phyloP scores from a whole-genome alignment of 2,329 filamentous ascomycete species.

The Paracoccidioides lutzii region DNA sequence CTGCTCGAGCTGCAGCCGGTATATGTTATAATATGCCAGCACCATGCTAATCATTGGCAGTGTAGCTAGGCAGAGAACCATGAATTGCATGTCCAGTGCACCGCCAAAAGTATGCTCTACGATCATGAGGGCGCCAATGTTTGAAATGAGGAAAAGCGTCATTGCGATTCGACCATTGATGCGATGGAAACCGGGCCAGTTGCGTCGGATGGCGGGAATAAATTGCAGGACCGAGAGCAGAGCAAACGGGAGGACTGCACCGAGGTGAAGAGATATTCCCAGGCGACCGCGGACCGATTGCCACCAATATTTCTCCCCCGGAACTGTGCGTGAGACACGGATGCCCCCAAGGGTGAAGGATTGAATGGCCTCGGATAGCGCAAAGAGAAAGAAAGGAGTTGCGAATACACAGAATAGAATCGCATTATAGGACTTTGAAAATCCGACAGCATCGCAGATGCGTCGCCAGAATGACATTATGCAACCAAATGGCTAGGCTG shows the following conservation, averaged over 20 bases:
- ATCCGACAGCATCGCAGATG: background rate
- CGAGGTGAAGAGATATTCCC: constrained; percentile 33
- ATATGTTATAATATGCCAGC: constrained; percentile 45
- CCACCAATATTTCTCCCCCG: constrained; percentile 35
- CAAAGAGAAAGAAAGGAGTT: background rate
- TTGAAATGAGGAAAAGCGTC: constrained; percentile 34
- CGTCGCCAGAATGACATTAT: background rate
- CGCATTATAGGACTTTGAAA: background rate
- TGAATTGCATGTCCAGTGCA: constrained; percentile 36
- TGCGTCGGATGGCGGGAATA: constrained; percentile 33
- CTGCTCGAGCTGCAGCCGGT: constrained; percentile 47
- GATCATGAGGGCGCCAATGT: constrained; percentile 42
- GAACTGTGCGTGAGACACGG: constrained; percentile 14
- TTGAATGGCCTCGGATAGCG: background rate
- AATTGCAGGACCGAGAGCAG: constrained; percentile 31
- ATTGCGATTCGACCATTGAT: constrained; percentile 46
- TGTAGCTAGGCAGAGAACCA: constrained; percentile 32
- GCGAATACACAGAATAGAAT: background rate
- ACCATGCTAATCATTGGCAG: constrained; percentile 32
- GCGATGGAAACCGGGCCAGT: constrained; percentile 42
- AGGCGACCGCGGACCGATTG: constrained; percentile 20
- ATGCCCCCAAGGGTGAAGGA: background rate
- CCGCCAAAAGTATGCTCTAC: constrained; percentile 42
- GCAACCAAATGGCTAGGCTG: background rate
- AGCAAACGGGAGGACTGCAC: constrained; percentile 24